Evolutionary conservation across 495 filamentous ascomycete genomes (phyloP), one percentile per base, ranked within the genome.

Genomic region (Lophium mytilinum): DNA sequence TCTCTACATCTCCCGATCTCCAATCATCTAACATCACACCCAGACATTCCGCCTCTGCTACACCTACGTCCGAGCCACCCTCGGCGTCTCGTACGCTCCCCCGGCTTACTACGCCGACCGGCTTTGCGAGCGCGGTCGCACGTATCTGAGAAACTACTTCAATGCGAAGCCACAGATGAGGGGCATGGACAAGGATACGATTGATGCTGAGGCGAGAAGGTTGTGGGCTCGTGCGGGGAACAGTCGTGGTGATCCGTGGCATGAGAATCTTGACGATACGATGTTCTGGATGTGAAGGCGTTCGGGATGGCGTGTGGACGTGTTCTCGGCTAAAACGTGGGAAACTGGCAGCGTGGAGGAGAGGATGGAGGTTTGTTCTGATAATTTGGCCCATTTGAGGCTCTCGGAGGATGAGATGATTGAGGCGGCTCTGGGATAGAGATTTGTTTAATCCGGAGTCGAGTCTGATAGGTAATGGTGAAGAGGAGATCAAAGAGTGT

Each of bases 31-130:
- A 55, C 52, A 4, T 37, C 6, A 17, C 52, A 49, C 19, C 37
- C 24, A 60, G 57, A 69, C 67, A 17, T 43, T 65, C 57, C 42
- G 51, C 8, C 55, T 68, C 37, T 70, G 68, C 57, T 62, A 68
- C 54, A 53, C 47, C 45, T 70, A 63, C 56, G 64, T 56, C 11
- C 53, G 60, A 39, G 54, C 67, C 1, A 66, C 68, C n/a, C 41
- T 55, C 9, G 65, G 53, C 36, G 62, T 68, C 12, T 68, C 64
- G 15, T 68, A 68, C 57, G 57, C 50, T 24, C 24, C 56, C 2
- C 68, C 67, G 1, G 67, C 68, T 11, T 69, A 68, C 62, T 66
- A 66, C 58, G 65, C 68, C 36, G 67, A 71, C 52, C 54, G 60
- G 9, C 62, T 69, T 11, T 71, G 69, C 60, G 68, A 69, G 39